phyloP scores from a whole-genome alignment of 2,329 filamentous ascomycete genomes.

The Tolypocladium cylindrosporum region DNA sequence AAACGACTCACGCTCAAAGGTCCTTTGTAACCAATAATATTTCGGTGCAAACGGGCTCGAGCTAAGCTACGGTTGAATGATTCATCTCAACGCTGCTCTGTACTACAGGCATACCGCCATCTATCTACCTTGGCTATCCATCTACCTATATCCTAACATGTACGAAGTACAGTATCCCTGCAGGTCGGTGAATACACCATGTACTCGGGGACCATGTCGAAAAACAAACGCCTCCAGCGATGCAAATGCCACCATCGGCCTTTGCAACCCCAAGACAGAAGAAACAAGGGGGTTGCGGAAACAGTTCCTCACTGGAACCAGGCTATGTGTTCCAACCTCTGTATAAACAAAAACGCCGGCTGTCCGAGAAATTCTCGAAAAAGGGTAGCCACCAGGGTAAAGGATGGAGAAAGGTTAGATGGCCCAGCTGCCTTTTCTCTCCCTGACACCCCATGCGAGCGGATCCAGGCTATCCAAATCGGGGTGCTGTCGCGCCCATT shows the following conservation, averaged over 20 bases:
- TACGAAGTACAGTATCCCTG: not conserved
- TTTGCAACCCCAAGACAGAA: not conserved
- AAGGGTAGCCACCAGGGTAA: not conserved
- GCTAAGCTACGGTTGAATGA: not conserved
- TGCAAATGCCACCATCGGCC: not conserved
- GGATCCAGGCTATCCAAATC: conserved; percentile 52
- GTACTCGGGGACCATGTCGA: not conserved
- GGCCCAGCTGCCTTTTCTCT: conserved; percentile 63
- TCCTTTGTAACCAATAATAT: not conserved
- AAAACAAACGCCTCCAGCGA: not conserved
- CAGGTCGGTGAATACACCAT: not conserved
- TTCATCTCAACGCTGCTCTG: not conserved
- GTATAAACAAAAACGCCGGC: not conserved
- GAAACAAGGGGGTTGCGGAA: not conserved
- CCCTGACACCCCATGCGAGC: conserved; percentile 58
- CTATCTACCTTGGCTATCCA: not conserved
- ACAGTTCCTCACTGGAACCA: not conserved
- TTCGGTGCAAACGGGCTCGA: not conserved
- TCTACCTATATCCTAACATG: not conserved
- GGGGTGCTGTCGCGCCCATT: conserved; percentile 86
- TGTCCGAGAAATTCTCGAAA: not conserved
- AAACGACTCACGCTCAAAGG: not conserved
- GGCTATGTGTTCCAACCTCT: not conserved
- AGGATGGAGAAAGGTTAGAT: conserved; percentile 28
- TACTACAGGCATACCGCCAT: not conserved